Evolutionary conservation across 345 rosid genomes (phyloP), one percentile per base, ranked within the genome.

Genomic region (Salix dunnii): DNA sequence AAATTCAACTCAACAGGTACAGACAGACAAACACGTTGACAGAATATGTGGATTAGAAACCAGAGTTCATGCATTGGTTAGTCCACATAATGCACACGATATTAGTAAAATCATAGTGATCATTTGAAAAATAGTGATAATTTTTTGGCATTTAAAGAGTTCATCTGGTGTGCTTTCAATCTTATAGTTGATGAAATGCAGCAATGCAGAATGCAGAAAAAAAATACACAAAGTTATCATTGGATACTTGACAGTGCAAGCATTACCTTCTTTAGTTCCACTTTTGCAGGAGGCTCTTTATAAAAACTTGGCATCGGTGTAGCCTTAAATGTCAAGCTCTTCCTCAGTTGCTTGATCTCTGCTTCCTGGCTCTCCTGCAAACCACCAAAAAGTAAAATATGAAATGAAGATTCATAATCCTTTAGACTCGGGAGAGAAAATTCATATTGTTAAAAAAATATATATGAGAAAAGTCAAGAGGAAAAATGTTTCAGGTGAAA

Each of bases 231-330:
- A 65, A 43, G 33, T 55, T 33, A 55, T 35, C 60, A 62, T 27
- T 14, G 11, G 49, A 55, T 16, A 48, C 23, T 23, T 13, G 67
- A 38, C 6, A 68, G 10, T 65, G 28, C 17, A 23, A 17, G 17
- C 31, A 17, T 71, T 77, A 81, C 84, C 84, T 77, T 81, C 49
- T 81, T 81, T 30, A 81, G 68, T 70, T 81, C 81, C 27, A 60
- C 78, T 74, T 77, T 81, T 31, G 84, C 76, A 53, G 81, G 81
- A 65, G 84, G 84, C 38, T 81, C 84, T 48, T 81, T 81, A 46
- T 81, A 81, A 65, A 81, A 81, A 48, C 23, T 74, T 21, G 84
- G 84, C 84, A 81, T 77, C 17, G 84, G 84, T 40, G 78, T 58
- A 53, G 84, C 84, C 71, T 77, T 81, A 77, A 81, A 81, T 70